These are phyloP conservation scores for Houttuynia cordata DNA, from an alignment of 164 flowering plant species.

Conservation along the genomic window DNA sequence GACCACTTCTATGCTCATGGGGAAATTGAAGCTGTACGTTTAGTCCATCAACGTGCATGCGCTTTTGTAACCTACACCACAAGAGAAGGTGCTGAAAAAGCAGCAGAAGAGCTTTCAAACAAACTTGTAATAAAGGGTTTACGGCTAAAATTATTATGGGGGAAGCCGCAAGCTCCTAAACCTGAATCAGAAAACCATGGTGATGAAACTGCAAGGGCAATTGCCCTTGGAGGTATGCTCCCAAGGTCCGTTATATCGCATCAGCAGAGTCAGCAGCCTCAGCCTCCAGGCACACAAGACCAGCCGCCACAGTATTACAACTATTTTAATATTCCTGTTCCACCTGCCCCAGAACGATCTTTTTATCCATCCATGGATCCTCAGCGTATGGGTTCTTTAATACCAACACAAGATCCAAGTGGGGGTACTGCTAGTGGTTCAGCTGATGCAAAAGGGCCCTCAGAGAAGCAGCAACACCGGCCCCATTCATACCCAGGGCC, in stretches of 20 bases:
- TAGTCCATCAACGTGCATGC: slow-evolving; percentile 72
- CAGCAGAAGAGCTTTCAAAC: slow-evolving; percentile 89
- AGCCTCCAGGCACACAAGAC: slow-evolving; percentile 49
- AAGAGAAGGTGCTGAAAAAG: slow-evolving; percentile 91
- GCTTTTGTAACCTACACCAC: slow-evolving; percentile 96
- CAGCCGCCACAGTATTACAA: slow-evolving; percentile 34
- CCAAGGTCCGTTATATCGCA: slow-evolving; percentile 85
- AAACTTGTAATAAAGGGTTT: slow-evolving; percentile 80
- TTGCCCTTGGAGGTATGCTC: slow-evolving; percentile 67
- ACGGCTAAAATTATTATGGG: slow-evolving; percentile 89
- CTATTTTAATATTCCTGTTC: slow-evolving; percentile 76
- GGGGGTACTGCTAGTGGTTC: slow-evolving; percentile 28
- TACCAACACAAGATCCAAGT: slow-evolving; percentile 55
- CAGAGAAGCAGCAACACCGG: slow-evolving; percentile 32
- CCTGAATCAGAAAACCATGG: slow-evolving; percentile 42
- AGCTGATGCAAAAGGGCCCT: slow-evolving; percentile 32
- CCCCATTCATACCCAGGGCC: slow-evolving; percentile 25
- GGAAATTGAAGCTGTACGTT: slow-evolving; percentile 81
- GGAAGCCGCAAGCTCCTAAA: slow-evolving; percentile 77
- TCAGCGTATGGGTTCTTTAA: slow-evolving; percentile 84
- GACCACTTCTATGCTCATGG: slow-evolving; percentile 90
- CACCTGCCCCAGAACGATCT: slow-evolving; percentile 58
- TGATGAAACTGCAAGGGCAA: slow-evolving; percentile 38
- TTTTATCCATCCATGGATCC: slow-evolving; percentile 96
- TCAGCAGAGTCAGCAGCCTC: slow-evolving; percentile 56